These are phyloP conservation scores for Mycena pura DNA, from an alignment of 768 basidiomycete genomes.

Conservation along the genomic window DNA sequence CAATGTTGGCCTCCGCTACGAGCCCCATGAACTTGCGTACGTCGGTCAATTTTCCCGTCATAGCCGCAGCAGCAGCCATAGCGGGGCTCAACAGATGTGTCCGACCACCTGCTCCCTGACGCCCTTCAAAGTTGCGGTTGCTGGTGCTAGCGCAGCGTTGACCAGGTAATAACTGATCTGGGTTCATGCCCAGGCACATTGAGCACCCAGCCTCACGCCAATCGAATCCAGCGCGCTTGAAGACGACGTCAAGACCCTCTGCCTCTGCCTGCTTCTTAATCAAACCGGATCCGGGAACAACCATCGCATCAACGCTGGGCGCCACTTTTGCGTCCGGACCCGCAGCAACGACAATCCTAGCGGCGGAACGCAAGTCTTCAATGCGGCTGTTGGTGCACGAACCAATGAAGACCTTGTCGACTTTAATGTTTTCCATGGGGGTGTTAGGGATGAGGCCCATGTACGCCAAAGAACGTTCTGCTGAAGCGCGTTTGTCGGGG, in stretches of 20 bases:
- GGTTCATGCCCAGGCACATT: slow-evolving; percentile 97
- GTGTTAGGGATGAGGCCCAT: slow-evolving; percentile 87
- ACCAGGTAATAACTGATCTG: slow-evolving; percentile 84
- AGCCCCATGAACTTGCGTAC: slow-evolving; percentile 76
- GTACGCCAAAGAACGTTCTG: slow-evolving; percentile 79
- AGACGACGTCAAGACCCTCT: slow-evolving; percentile 85
- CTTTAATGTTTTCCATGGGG: slow-evolving; percentile 75
- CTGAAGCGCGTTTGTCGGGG: slow-evolving; percentile 68
- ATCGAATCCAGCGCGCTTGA: slow-evolving; percentile 91
- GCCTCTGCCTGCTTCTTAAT: slow-evolving; percentile 92
- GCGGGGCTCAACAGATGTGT: slow-evolving; percentile 91
- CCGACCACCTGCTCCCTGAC: slow-evolving; percentile 86
- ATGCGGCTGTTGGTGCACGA: slow-evolving; percentile 96
- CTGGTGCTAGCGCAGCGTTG: slow-evolving; percentile 91
- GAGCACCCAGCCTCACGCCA: slow-evolving; percentile 97
- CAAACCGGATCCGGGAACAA: slow-evolving; percentile 90
- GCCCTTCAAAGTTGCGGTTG: slow-evolving; percentile 93
- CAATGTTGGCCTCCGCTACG: slow-evolving; percentile 48
- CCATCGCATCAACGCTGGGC: slow-evolving; percentile 80
- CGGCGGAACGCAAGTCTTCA: slow-evolving; percentile 90
- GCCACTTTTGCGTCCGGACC: slow-evolving; percentile 79
- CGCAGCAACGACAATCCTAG: slow-evolving; percentile 75
- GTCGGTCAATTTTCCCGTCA: slow-evolving; percentile 85
- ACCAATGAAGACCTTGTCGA: slow-evolving; percentile 94
- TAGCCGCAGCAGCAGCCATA: slow-evolving; percentile 91